Evolutionary conservation across 148 eudicot species (phyloP), one percentile per base, ranked within the genome.

Genomic region (Heliosperma pusillum): DNA sequence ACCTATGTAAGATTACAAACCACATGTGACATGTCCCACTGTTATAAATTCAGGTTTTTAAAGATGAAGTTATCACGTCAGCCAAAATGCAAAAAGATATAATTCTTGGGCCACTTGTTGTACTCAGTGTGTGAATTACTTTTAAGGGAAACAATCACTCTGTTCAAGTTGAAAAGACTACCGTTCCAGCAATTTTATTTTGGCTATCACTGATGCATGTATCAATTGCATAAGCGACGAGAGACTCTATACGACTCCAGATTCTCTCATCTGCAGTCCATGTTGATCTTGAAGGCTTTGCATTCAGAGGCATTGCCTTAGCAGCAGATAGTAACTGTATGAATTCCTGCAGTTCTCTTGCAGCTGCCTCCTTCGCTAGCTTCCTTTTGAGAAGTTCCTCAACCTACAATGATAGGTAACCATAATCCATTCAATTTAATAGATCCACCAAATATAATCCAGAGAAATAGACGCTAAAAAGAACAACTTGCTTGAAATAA

Each of bases 171-270:
- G 56, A 74, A 69, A 11, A 81, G 76, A 76, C 56, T 90, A 93
- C 98, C 97, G 60, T 81, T 58, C 88, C 93, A 58, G 93, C 96
- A 45, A 83, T 83, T 80, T 80, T 92, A 88, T 83, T 89, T 85
- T 95, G 90, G 65, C 79, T 90, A 56, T 89, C 92, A 74, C 66
- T 83, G 80, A 77, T 73, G 60, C 83, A 90, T 40, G 86, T 77
- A 82, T 89, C 96, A 69, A 89, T 81, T 17, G 92, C 96, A 88
- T 87, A 92, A 70, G 93, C 87, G 81, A 82, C 85, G 69, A 95
- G 96, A 76, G 93, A 84, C 76, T 90, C 89, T 57, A 95, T 86
- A 55, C 79, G 86, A 52, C 82, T 75, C 74, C 78, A 76, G 81
- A 65, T 73, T 73, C 79, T 90, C 74, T 89, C 97, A 60, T 92